Evolutionary conservation across 768 basidiomycete genomes (phyloP).

Genomic region (Pisolithus marmoratus): DNA sequence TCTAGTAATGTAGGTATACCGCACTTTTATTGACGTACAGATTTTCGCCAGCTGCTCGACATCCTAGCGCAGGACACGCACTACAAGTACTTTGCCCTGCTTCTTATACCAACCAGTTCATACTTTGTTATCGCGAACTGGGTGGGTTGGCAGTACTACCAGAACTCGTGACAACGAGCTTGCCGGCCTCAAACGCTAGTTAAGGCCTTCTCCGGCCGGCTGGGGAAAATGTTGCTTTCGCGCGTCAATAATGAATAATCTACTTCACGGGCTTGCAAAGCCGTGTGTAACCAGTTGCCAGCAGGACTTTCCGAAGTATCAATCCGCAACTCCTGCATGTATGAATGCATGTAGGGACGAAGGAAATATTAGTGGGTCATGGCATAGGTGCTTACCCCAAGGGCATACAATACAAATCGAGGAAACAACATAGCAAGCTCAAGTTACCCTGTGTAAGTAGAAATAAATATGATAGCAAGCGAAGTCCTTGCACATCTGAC

Average conservation of each 20-base stretch:
- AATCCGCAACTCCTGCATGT: too few species aligned
- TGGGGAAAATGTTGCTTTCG: too few species aligned
- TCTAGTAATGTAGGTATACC: slow-evolving; percentile 6
- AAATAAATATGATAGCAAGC: slow-evolving; percentile 12
- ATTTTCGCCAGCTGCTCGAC: slow-evolving; percentile 51
- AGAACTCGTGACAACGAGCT: slow-evolving; percentile 62
- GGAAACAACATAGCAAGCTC: slow-evolving; percentile 3
- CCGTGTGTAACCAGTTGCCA: too few species aligned
- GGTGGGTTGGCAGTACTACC: slow-evolving; percentile 98
- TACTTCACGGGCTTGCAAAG: too few species aligned
- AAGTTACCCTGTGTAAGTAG: background rate
- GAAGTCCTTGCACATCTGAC: background rate
- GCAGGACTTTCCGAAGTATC: too few species aligned
- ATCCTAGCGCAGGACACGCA: slow-evolving; percentile 66
- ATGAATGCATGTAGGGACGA: too few species aligned
- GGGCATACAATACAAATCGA: slow-evolving; percentile 3
- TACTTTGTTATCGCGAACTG: slow-evolving; percentile 97
- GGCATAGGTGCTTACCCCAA: background rate
- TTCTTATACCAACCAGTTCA: slow-evolving; percentile 74
- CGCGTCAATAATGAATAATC: too few species aligned
- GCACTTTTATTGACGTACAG: slow-evolving; percentile 15
- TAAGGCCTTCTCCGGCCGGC: too few species aligned
- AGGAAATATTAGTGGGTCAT: background rate
- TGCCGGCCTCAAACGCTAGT: slow-evolving; percentile 1
- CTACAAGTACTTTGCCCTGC: slow-evolving; percentile 82